These are phyloP conservation scores for Cajanus cajan DNA, from an alignment of 306 rosid species.

Conservation along the genomic window DNA sequence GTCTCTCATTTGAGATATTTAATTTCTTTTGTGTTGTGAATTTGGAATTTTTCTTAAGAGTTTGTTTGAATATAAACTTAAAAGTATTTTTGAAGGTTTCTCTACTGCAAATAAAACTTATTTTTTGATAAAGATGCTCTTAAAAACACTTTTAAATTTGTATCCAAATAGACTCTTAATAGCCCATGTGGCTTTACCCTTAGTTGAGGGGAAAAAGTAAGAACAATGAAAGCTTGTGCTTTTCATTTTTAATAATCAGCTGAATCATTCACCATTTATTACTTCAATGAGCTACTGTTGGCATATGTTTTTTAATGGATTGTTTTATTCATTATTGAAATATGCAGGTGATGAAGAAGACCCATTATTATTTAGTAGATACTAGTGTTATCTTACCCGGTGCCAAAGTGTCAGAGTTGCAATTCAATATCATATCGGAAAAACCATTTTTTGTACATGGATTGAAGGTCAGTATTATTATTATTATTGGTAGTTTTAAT, in stretches of 20 bases:
- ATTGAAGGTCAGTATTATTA: constrained; percentile 56
- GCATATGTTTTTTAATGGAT: constrained; percentile 7
- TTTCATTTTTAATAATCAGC: constrained; percentile 3
- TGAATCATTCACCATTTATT: constrained; percentile 1
- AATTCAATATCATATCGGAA: constrained; percentile 70
- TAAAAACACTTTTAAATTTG: too few species aligned
- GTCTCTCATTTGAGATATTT: background rate
- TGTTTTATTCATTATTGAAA: constrained; percentile 20
- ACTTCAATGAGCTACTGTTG: constrained; percentile 6
- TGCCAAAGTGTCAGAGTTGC: constrained; percentile 93
- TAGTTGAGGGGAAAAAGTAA: background rate
- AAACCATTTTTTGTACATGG: constrained; percentile 71
- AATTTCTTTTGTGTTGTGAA: background rate
- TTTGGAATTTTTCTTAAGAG: too few species aligned
- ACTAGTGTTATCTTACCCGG: constrained; percentile 71
- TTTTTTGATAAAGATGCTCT: too few species aligned
- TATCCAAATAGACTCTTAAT: too few species aligned
- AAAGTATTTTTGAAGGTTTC: too few species aligned
- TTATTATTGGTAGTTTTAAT: background rate
- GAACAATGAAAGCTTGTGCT: constrained; percentile 9
- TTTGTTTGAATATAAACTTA: too few species aligned
- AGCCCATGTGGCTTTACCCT: background rate
- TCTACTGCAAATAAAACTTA: too few species aligned
- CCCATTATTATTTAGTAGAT: constrained; percentile 91
- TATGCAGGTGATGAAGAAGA: constrained; percentile 90